Evolutionary conservation across 495 filamentous ascomycete genomes (phyloP).

Genomic region (Cenococcum geophilum): DNA sequence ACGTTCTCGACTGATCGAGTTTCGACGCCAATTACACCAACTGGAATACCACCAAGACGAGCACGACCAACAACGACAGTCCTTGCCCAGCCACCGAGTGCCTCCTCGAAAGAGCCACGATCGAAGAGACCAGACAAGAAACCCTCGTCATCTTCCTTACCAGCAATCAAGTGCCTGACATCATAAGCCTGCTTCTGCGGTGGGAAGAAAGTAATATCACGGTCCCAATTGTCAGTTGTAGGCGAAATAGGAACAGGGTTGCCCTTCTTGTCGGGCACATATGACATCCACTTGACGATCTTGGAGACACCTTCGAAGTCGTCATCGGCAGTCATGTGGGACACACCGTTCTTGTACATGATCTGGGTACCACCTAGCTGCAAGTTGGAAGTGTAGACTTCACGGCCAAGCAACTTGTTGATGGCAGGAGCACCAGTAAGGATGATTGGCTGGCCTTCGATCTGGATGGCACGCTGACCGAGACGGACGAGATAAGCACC

Average conservation of each 20-base stretch:
- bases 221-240: conserved; percentile 84
- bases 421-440: conserved; percentile 94
- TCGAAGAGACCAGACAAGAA: conserved; percentile 93
- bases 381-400: conserved; percentile 98
- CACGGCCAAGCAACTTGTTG: conserved; percentile 95
- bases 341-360: conserved; percentile 99
- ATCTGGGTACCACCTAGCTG: conserved; percentile 99
- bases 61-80: conserved; percentile 96
- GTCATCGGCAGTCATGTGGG: conserved; percentile 95
- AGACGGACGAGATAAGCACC: conserved; percentile 97
- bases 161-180: conserved; percentile 84
- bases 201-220: conserved; percentile 79
- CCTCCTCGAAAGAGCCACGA: conserved; percentile 91
- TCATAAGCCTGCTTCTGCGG: conserved; percentile 87
- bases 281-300: conserved; percentile 97
- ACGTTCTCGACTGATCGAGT: conserved; percentile 93
- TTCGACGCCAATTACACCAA: conserved; percentile 98
- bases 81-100: conserved; percentile 91
- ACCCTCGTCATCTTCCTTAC: conserved; percentile 79
- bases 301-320: conserved; percentile 97
- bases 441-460: conserved; percentile 98
- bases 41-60: conserved; percentile 92
- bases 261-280: conserved; percentile 88
- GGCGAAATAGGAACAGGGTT: conserved; percentile 82
- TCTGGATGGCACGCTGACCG: conserved; percentile 95